phyloP scores from a whole-genome alignment of 1,139 yeast species.

The Scheffersomyces cryptocercus region DNA sequence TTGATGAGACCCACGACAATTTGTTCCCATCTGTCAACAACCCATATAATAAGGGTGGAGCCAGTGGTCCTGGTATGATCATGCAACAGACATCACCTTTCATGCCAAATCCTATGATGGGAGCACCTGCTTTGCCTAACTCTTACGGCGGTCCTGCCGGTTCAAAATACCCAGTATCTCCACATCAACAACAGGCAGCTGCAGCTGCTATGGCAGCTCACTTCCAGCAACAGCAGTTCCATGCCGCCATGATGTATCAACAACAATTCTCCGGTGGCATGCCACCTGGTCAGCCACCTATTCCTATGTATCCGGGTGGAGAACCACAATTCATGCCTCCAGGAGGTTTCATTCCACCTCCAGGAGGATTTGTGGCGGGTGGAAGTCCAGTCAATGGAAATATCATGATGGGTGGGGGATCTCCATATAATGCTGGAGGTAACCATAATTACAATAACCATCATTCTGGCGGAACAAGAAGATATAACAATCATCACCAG shows the following conservation, averaged over 20 bases:
- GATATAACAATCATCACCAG: constrained; percentile 6
- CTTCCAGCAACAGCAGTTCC: constrained; percentile 33
- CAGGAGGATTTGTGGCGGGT: constrained; percentile 37
- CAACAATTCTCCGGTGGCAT: constrained; percentile 30
- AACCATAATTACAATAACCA: constrained; percentile 9
- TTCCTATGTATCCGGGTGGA: constrained; percentile 36
- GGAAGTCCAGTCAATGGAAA: constrained; percentile 35
- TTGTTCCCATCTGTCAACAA: constrained; percentile 36
- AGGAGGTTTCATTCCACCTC: constrained; percentile 35
- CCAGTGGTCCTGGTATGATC: constrained; percentile 18
- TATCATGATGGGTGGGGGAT: constrained; percentile 20
- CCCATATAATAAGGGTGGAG: background rate
- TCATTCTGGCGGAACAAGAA: constrained; percentile 10
- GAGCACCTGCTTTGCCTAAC: constrained; percentile 19
- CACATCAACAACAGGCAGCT: constrained; percentile 18
- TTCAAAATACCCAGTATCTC: constrained; percentile 19
- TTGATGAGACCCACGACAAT: constrained; percentile 53
- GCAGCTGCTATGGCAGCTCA: constrained; percentile 37
- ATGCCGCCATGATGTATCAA: constrained; percentile 42
- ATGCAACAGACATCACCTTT: constrained; percentile 27
- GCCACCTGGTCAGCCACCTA: constrained; percentile 38
- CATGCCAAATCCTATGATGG: constrained; percentile 37
- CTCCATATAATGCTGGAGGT: constrained; percentile 7
- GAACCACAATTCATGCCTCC: constrained; percentile 37
- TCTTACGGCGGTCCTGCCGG: constrained; percentile 15